Evolutionary conservation across 1,284 basidiomycete genomes (phyloP), one percentile per base, ranked within the genome.

Genomic region (Bondarzewia mesenterica): DNA sequence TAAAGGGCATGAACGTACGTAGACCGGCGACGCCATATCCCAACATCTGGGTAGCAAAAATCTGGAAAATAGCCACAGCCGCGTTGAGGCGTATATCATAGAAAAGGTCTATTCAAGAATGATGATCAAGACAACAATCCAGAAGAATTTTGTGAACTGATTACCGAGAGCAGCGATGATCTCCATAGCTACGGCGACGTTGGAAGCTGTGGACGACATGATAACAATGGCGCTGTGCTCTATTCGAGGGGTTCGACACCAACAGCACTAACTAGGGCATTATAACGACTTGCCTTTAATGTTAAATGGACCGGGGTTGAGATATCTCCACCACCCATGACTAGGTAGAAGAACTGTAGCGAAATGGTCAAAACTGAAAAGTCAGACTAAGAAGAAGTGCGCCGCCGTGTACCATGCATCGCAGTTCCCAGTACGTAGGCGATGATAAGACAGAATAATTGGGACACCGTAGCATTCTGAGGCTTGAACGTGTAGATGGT

Each of bases 401-500:
- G 21, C 37, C 16, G 8, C 7, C 15, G 60, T 67, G 29, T 46
- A 71, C 71, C 57, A 35, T 69, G 64, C 72, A 78, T 75, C 1
- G 68, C 70, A 7, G 73, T 75, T 16, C 80, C 80, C 7, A 81
- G 63, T 5, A 81, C 72, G 56, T 82, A 82, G 7, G 78, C 78
- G 37, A 85, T 70, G 56, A 86, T 75, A 16, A 84, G 48, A 70
- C 80, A 54, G 58, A 65, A 59, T 68, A 74, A 47, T 50, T 79
- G 75, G 7, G 77, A 77, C 2, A 82, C 74, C 0, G 67, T 65
- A 0, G 79, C 78, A 54, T 78, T 77, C 62, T 66, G 65, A 7
- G 78, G 77, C 67, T 80, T 80, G 62, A 82, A 82, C 48, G 80
- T 82, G 56, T 80, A 80, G 26, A 82, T 80, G 44, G 80, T 71